Conservation (phyloP, 345 rosid species). For the Eucalyptus marginata region DNA sequence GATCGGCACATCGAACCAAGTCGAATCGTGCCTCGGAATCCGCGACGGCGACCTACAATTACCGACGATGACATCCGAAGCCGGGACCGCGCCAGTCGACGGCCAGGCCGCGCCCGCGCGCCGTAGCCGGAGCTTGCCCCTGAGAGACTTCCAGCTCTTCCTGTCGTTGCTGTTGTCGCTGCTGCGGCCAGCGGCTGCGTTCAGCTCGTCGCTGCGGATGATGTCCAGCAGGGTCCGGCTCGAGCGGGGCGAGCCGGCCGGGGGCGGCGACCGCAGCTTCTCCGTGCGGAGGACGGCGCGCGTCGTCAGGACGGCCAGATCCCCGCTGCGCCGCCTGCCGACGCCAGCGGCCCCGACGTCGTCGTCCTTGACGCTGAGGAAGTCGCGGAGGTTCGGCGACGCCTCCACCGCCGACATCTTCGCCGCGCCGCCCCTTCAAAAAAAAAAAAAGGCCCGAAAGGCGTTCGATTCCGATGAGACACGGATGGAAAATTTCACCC, state of each 20-base stretch:
- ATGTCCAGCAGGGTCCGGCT: slow-evolving; percentile 47
- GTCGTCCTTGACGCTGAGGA: slow-evolving; percentile 3
- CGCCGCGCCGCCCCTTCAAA: background rate
- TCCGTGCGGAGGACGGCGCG: slow-evolving; percentile 13
- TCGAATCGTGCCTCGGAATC: slow-evolving; percentile 3
- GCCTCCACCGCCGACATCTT: slow-evolving; percentile 38
- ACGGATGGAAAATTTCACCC: background rate
- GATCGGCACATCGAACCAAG: slow-evolving; percentile 4
- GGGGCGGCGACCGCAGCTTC: slow-evolving; percentile 8
- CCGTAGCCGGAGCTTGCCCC: slow-evolving; percentile 57
- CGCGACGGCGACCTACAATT: slow-evolving; percentile 8
- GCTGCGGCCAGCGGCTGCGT: background rate
- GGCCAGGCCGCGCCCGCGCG: slow-evolving; percentile 73
- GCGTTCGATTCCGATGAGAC: background rate
- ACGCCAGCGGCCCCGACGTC: background rate
- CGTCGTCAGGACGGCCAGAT: background rate
- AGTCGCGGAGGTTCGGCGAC: slow-evolving; percentile 6
- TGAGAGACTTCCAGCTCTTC: slow-evolving; percentile 68
- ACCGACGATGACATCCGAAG: slow-evolving; percentile 40
- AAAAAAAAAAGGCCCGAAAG: background rate
- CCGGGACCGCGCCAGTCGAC: slow-evolving; percentile 35
- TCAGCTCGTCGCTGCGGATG: slow-evolving; percentile 50
- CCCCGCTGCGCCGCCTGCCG: slow-evolving; percentile 1
- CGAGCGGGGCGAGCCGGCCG: background rate
- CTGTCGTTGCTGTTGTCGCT: slow-evolving; percentile 31